Evolutionary conservation across 495 filamentous ascomycete species (phyloP), one percentile per base, ranked within the genome.

Genomic region (Tricharina praecox): DNA sequence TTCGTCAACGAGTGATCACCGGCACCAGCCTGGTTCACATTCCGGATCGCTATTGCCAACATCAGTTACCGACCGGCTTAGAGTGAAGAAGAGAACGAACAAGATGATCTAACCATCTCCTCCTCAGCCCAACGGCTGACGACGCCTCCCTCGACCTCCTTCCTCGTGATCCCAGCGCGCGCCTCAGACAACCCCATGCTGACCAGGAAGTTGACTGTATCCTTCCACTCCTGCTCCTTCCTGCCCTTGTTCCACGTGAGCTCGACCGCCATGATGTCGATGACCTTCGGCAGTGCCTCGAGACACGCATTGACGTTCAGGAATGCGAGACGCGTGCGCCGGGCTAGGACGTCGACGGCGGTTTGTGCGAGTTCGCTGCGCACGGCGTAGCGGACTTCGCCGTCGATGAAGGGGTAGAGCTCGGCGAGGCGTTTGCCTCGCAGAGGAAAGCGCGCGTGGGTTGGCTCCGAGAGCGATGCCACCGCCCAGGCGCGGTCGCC

Each of bases 401-500:
- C 90, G 59, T 96, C 90, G n/a, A 97, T 72, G 62, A 92, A 97
- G 20, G 90, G 90, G 63, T 96, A 96, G 32, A 94, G 70, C 15
- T 70, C 51, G 2, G 81, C 78, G 38, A 97, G 76, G 42, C 85
- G 81, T 62, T 81, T 74, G 23, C 90, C 90, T 26, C 88, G 74
- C 9, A 88, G 79, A 11, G 90, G 90, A 68, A 87, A 96, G 30
- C 90, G 80, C 50, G 76, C 66, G 37, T 81, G 75, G 0, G 88
- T 95, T 0, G 87, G 82, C 4, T 74, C 68, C 49, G 79, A 87
- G 30, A 97, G 67, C 11, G 82, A 79, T 8, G 85, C 90, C 11
- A 97, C 90, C 16, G 84, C 84, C 90, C 90, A 96, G 20, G 90
- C 86, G 23, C 90, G 77, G 65, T 96, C 90, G 56, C 90, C 90